A percentile compares a stretch with the other conserved stretches of the same genome.
These are phyloP conservation scores for Barnettozyma siamensis DNA, from an alignment of 805 yeast species.

Conservation along the genomic window DNA sequence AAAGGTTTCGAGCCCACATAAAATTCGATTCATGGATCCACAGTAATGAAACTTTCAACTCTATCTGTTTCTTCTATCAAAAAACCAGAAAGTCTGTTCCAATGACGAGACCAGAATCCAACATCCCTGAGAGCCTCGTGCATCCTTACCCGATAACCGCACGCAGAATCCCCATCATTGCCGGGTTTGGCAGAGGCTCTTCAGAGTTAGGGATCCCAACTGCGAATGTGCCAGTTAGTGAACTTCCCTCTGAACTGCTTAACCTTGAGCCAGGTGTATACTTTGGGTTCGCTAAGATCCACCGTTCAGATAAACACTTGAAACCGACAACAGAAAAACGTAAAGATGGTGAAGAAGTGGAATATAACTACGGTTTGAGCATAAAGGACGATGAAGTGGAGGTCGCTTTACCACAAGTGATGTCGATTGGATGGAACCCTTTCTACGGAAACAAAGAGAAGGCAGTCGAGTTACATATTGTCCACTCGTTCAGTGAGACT, in stretches of 20 bases:
- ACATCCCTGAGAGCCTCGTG: conserved; percentile 37
- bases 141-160: conserved; percentile 46
- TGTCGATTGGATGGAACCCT: conserved; percentile 96
- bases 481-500: conserved; percentile 58
- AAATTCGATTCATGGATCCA: too few species aligned
- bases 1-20: neutral
- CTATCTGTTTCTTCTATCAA: too few species aligned
- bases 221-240: conserved; percentile 71
- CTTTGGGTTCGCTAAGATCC: conserved; percentile 65
- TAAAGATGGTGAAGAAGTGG: conserved; percentile 38
- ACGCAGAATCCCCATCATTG: conserved; percentile 42
- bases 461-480: conserved; percentile 82
- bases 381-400: conserved; percentile 37
- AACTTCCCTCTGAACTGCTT: conserved; percentile 32
- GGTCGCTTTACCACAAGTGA: conserved; percentile 73
- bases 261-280: conserved; percentile 73
- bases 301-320: conserved; percentile 7
- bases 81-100: neutral
- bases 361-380: conserved; percentile 55
- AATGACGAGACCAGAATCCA: conserved; percentile 22
- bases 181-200: conserved; percentile 96
- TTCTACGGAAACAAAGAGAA: conserved; percentile 73
- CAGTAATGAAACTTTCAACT: neutral
- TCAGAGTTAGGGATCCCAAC: conserved; percentile 93
- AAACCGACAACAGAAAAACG: conserved; percentile 2